Evolutionary conservation across 169 alveolate genomes (phyloP).

Genomic region (Plasmodium falciparum): DNA sequence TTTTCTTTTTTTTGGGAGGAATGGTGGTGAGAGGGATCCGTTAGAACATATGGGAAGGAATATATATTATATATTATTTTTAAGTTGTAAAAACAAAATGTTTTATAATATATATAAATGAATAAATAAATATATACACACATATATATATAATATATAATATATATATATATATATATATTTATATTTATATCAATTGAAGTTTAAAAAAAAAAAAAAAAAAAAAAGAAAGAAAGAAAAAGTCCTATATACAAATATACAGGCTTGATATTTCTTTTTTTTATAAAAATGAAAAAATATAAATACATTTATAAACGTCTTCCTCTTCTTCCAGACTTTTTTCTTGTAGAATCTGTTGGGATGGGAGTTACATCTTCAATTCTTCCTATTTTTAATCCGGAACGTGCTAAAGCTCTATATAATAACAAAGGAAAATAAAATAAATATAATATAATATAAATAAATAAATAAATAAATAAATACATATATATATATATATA

Average conservation of each 20-base stretch:
- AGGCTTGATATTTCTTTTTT: neutral
- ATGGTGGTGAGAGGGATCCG: no score
- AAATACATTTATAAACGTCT: constrained; percentile 94
- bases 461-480: neutral
- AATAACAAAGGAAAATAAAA: neutral
- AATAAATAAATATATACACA: neutral
- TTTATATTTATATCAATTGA: neutral
- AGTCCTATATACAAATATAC: neutral
- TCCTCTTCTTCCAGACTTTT: constrained; percentile 99
- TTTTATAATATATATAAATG: neutral
- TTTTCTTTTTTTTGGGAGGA: no score
- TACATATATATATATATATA: constrained; percentile 12
- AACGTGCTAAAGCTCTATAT: constrained; percentile 98
- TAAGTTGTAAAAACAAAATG: constrained; percentile 1
- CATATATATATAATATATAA: no score
- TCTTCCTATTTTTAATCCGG: constrained; percentile 99
- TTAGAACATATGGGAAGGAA: no score
- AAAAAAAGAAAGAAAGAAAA: constrained; percentile 5
- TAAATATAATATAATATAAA: neutral
- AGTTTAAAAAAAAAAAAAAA: neutral
- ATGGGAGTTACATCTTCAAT: constrained; percentile 99
- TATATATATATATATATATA: neutral
- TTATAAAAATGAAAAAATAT: constrained; percentile 3
- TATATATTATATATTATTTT: neutral
- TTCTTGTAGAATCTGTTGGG: constrained; percentile 99